Conservation (phyloP, 768 basidiomycete genomes). For the Albatrellus ellisii region DNA sequence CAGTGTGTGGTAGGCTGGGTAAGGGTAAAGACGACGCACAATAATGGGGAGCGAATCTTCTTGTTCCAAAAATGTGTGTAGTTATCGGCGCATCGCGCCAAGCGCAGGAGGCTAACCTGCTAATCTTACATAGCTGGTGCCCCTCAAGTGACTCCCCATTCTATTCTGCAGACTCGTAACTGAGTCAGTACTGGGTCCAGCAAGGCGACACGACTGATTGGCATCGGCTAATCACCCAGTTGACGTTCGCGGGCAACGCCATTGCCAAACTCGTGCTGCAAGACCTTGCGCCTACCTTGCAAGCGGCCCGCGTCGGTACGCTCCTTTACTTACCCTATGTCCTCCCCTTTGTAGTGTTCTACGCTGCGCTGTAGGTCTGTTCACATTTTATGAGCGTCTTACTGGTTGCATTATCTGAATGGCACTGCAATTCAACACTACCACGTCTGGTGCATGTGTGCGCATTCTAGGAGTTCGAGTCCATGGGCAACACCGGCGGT, state of each 20-base stretch:
- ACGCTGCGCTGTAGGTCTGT: constrained; percentile 17
- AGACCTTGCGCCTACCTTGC: constrained; percentile 15
- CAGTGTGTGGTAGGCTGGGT: constrained; percentile 50
- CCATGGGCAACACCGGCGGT: constrained; percentile 15
- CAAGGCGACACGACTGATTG: constrained; percentile 23
- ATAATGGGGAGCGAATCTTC: constrained; percentile 50
- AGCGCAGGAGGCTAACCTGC: background rate
- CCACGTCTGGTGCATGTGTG: constrained; percentile 37
- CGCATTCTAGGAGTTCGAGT: constrained; percentile 26
- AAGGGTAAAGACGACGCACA: constrained; percentile 38
- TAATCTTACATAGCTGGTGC: constrained; percentile 21
- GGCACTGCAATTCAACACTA: constrained; percentile 15
- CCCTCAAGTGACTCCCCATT: constrained; percentile 19
- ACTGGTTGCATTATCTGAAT: background rate
- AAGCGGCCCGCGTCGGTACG: constrained; percentile 45
- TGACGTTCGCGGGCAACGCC: constrained; percentile 20
- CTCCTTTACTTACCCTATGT: background rate
- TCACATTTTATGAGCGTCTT: background rate
- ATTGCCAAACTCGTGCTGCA: constrained; percentile 17
- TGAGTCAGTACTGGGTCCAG: constrained; percentile 21
- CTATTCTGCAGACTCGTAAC: constrained; percentile 21
- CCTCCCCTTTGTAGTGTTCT: background rate
- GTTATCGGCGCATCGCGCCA: background rate
- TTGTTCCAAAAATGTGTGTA: constrained; percentile 53
- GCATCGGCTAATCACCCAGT: constrained; percentile 22